Base-by-base conservation (phyloP, 2,329 filamentous ascomycete species). In the Allantophomopsis lycopodina region DNA sequence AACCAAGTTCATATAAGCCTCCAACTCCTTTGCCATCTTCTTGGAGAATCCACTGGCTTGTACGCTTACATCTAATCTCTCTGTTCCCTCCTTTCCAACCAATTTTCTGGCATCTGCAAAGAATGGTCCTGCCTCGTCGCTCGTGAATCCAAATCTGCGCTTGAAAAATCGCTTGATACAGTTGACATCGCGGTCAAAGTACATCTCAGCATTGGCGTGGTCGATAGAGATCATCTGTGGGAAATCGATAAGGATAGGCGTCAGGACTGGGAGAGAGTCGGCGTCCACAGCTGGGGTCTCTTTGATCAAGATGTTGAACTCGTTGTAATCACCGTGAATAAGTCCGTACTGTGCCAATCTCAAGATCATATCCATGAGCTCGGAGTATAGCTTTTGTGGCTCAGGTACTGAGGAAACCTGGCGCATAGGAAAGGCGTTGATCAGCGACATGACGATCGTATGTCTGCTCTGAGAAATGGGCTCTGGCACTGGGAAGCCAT, bases 311-410 rank as follows among this genome's bases (percentile, higher is more conserved):
- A 98, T 89, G 59, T 98, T 98, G 70, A 98, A 98, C 60, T 98
- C 93, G 65, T 98, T 98, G 66, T 93, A 98, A 58, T 98, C 91
- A 45, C 91, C 91, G 56, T 98, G 91, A 45, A 98, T 98, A 36
- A 98, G 66, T 6, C 91, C 91, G 49, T 88, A 78, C 45, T 76
- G 76, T 5, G 91, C 89, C 32, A 98, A 69, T 20, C 79, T 74
- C 34, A 98, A 66, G 41, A 98, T 86, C 50, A 95, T 73, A 33
- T 76, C 71, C 54, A 98, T 93, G 28, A 98, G 66, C 44, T 96
- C 86, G n/a, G 79, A 79, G 56, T 98, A 98, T 5, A 98, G 69
- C n/a, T 64, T 64, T 2, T 86, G 83, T 0, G 89, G 86, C 49
- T 95, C 75, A 23, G 86, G 82, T 2, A 98, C 80, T 18, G 72